Base-by-base conservation (phyloP, 805 yeast genomes). In the Starmerella kuoi region DNA sequence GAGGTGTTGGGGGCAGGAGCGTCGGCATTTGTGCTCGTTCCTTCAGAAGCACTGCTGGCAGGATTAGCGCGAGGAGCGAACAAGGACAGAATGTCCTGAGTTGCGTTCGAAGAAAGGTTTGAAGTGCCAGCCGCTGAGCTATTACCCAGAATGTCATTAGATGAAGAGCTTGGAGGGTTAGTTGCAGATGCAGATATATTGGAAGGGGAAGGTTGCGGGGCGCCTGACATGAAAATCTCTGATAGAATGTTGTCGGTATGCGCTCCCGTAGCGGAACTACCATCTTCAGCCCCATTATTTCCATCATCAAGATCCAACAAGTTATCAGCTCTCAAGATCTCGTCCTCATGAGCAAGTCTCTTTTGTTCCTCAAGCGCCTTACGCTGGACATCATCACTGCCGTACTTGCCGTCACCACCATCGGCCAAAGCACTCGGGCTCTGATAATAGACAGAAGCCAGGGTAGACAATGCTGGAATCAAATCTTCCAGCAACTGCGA, bases 371-470 rank as follows among this genome's bases (percentile, higher is more conserved):
- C 85, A 37, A 87, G 67, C 42, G 76, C 77, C 46, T 67, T 65
- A 20, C 63, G 57, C 42, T 59, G 62, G 22, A 65, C 62, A 9
- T 62, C 66, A 22, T 61, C 67, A n/a, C 64, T 50, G 42, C 67
- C 67, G 50, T 51, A 62, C 46, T 59, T 51, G 28, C 66, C 67
- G 25, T 63, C 36, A 6, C 31, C 31, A n/a, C 39, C 40, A 11
- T 30, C 26, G 4, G 38, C 37, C 19, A 45, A 31, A 15, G 40
- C 25, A 6, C 35, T 15, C 4, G 82, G 75, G 11, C 96, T 94
- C 56, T 79, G 80, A 61, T 81, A 93, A 56, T 84, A 84, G 2
- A 91, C 91, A 0, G 96, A 84, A 30, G 95, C 78, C 47, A 91
- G 69, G 7, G 91, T 79, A 2, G 93, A 77, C 42, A 88, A 63